phyloP scores from a whole-genome alignment of 768 basidiomycete species.

The Daedaleopsis nitida region DNA sequence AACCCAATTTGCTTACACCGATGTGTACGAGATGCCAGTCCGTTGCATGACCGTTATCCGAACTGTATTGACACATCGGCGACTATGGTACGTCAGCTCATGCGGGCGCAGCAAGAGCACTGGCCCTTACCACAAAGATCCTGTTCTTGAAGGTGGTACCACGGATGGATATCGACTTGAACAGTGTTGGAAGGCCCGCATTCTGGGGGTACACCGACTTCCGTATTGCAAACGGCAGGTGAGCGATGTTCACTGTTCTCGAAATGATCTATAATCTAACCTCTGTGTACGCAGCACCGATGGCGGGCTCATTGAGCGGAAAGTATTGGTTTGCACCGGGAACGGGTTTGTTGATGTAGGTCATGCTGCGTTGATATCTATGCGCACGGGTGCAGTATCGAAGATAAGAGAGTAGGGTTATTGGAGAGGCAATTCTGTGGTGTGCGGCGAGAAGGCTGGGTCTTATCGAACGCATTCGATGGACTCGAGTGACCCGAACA shows the following conservation, averaged over 20 bases:
- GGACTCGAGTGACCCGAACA: background rate
- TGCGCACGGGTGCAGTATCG: too few species aligned
- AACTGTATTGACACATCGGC: conserved; percentile 85
- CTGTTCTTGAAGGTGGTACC: conserved; percentile 73
- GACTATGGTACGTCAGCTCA: conserved; percentile 39
- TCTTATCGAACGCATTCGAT: background rate
- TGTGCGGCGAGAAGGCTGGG: background rate
- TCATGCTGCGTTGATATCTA: conserved; percentile 10
- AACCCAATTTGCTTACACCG: conserved; percentile 42
- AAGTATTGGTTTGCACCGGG: conserved; percentile 56
- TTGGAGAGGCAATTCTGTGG: background rate
- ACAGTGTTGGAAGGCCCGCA: conserved; percentile 55
- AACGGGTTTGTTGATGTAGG: conserved; percentile 48
- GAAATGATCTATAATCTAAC: conserved; percentile 24
- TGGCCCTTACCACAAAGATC: conserved; percentile 58
- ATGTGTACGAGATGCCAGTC: conserved; percentile 86
- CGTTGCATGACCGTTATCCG: conserved; percentile 72
- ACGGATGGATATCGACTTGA: conserved; percentile 64
- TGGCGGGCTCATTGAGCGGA: conserved; percentile 58
- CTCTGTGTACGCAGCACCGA: conserved; percentile 46
- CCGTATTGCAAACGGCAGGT: background rate
- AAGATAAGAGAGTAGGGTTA: background rate
- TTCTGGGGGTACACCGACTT: conserved; percentile 45
- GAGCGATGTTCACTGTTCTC: background rate
- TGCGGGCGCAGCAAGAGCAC: background rate